phyloP scores from a whole-genome alignment of 345 rosid species.

The Bruguiera gymnorhiza region DNA sequence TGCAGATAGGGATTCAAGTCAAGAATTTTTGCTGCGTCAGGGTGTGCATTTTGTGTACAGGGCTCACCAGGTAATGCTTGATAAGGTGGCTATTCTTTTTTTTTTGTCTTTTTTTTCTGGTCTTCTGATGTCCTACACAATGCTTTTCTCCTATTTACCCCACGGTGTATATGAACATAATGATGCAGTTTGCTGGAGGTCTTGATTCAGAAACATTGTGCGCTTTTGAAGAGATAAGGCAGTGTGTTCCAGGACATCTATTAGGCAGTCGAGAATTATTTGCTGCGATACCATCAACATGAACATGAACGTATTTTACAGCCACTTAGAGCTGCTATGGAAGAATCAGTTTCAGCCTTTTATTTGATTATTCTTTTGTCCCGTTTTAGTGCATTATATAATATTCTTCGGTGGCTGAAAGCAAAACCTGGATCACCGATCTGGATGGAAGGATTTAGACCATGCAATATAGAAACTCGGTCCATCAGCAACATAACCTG shows the following conservation, averaged over 20 bases:
- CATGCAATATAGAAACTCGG: too few species aligned
- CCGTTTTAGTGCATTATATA: too few species aligned
- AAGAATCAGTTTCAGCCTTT: too few species aligned
- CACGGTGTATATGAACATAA: neutral
- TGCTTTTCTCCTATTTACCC: neutral
- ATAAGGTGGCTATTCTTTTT: neutral
- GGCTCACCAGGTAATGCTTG: constrained; percentile 65
- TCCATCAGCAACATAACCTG: too few species aligned
- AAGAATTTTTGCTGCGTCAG: constrained; percentile 74
- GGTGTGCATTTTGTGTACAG: constrained; percentile 77
- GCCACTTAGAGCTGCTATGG: too few species aligned
- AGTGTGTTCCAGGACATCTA: constrained; percentile 50
- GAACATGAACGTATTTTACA: neutral
- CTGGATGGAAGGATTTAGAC: too few species aligned
- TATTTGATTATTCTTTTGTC: too few species aligned
- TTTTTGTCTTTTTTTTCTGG: too few species aligned
- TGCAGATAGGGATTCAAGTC: constrained; percentile 59
- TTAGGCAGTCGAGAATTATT: constrained; percentile 43
- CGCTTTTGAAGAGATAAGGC: constrained; percentile 77
- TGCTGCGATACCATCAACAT: constrained; percentile 50
- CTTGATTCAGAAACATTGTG: constrained; percentile 83
- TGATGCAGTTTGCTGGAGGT: constrained; percentile 73
- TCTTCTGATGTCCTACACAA: neutral
- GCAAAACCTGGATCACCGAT: too few species aligned
- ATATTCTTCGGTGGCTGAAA: too few species aligned